phyloP scores from a whole-genome alignment of 2,329 filamentous ascomycete genomes.

The Ophiostoma sp. region DNA sequence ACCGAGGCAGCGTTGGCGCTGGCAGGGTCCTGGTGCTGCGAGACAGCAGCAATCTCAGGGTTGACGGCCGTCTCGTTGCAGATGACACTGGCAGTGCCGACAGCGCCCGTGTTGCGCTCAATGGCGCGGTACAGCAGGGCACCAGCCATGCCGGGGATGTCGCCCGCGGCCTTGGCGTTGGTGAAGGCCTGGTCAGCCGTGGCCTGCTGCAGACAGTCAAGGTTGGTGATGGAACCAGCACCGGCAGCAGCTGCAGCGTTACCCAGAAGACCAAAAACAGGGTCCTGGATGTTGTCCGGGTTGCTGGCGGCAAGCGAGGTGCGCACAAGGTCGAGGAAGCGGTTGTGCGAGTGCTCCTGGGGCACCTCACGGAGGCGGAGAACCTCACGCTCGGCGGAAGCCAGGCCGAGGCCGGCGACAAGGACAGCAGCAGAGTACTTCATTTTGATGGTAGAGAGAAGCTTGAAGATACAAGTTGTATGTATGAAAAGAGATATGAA shows the following conservation, averaged over 20 bases:
- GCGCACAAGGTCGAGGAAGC: conserved; percentile 44
- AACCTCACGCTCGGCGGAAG: conserved; percentile 24
- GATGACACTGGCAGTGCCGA: conserved; percentile 57
- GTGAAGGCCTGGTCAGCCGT: conserved; percentile 62
- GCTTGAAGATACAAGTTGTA: not conserved
- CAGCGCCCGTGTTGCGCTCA: conserved; percentile 61
- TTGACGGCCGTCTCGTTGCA: conserved; percentile 60
- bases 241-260: conserved; percentile 42
- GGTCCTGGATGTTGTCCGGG: conserved; percentile 48
- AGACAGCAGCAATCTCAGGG: conserved; percentile 63
- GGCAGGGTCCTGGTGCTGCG: conserved; percentile 68
- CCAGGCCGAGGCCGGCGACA: conserved; percentile 27
- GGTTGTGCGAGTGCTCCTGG: conserved; percentile 53
- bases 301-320: conserved; percentile 47
- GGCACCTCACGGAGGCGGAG: conserved; percentile 48
- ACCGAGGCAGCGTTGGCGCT: conserved; percentile 50
- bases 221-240: conserved; percentile 41
- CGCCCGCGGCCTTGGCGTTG: conserved; percentile 57
- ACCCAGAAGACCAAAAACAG: conserved; percentile 53
- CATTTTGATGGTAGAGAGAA: conserved; percentile 25
- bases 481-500: not conserved
- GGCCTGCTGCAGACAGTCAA: conserved; percentile 60
- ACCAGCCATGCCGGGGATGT: conserved; percentile 53
- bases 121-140: conserved; percentile 56
- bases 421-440: conserved; percentile 28